A percentile compares a stretch with the other conserved stretches of the same genome.
Conservation (phyloP, 2,329 filamentous ascomycete species). For the Epichloe uncinata region DNA sequence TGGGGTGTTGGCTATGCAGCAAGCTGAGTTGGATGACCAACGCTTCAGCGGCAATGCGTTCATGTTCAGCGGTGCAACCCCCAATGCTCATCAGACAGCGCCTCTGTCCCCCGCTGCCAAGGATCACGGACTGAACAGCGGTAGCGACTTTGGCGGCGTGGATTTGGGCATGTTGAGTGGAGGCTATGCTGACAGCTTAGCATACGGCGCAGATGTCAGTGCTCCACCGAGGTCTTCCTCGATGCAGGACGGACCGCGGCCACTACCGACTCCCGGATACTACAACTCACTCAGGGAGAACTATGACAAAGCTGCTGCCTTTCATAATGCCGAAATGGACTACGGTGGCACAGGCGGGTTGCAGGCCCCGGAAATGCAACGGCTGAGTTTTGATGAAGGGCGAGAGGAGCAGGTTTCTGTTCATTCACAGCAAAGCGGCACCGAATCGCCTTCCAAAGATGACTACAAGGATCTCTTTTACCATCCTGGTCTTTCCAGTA, state of each 20-base stretch:
- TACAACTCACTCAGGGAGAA: conserved; percentile 14
- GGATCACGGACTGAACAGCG: conserved; percentile 41
- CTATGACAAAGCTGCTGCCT: conserved; percentile 25
- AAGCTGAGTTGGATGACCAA: conserved; percentile 68
- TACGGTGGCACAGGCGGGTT: conserved; percentile 84
- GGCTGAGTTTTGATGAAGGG: conserved; percentile 84
- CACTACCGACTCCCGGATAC: conserved; percentile 33
- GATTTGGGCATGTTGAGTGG: conserved; percentile 66
- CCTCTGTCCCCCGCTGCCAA: conserved; percentile 33
- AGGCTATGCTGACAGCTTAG: conserved; percentile 44
- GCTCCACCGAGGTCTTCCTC: conserved; percentile 25
- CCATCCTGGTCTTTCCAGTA: conserved; percentile 63
- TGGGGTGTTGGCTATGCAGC: conserved; percentile 68
- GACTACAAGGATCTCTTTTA: conserved; percentile 89
- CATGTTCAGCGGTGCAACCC: conserved; percentile 11
- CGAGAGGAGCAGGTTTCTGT: conserved; percentile 56
- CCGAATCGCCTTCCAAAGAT: conserved; percentile 53
- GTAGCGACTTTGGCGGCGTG: conserved; percentile 57
- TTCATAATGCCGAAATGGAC: conserved; percentile 60
- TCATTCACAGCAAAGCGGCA: conserved; percentile 41
- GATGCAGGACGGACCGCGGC: conserved; percentile 31
- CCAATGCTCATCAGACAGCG: neutral
- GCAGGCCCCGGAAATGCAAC: conserved; percentile 57
- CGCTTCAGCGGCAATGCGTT: conserved; percentile 24
- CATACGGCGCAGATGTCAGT: conserved; percentile 35